These are phyloP conservation scores for Solanum appendiculatum DNA, from an alignment of 257 asterid species.

Conservation along the genomic window DNA sequence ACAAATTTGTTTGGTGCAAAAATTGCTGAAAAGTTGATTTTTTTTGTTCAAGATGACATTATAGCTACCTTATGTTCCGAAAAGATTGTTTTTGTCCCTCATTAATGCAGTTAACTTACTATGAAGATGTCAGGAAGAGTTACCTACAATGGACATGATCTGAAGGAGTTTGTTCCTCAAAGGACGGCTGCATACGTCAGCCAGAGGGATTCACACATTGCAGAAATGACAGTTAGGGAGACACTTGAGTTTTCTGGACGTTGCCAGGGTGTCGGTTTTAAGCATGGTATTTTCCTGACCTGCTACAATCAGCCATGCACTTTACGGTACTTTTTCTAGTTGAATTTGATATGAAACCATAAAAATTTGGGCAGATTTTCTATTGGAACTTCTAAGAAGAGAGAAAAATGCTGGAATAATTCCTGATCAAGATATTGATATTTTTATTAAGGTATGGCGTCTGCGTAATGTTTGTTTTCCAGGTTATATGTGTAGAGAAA, in stretches of 20 bases:
- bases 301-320: not conserved
- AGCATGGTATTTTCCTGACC: constrained; percentile 31
- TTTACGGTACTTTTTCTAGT: not conserved
- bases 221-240: constrained; percentile 79
- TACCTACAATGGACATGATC: constrained; percentile 54
- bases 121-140: constrained; percentile 66
- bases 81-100: constrained; percentile 2
- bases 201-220: constrained; percentile 65
- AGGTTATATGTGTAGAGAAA: not conserved
- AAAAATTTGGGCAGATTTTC: constrained; percentile 36
- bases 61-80: not conserved
- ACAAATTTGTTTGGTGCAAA: not conserved
- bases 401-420: constrained; percentile 51
- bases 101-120: constrained; percentile 21
- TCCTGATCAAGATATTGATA: constrained; percentile 59
- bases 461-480: constrained; percentile 5
- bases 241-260: constrained; percentile 61
- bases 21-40: not conserved
- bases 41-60: not conserved
- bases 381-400: constrained; percentile 63
- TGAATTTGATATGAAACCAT: not conserved
- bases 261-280: constrained; percentile 64
- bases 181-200: constrained; percentile 61
- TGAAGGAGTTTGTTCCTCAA: constrained; percentile 62
- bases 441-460: constrained; percentile 54